phyloP scores from a whole-genome alignment of 2,329 filamentous ascomycete genomes.

The Graphilbum fragrans region DNA sequence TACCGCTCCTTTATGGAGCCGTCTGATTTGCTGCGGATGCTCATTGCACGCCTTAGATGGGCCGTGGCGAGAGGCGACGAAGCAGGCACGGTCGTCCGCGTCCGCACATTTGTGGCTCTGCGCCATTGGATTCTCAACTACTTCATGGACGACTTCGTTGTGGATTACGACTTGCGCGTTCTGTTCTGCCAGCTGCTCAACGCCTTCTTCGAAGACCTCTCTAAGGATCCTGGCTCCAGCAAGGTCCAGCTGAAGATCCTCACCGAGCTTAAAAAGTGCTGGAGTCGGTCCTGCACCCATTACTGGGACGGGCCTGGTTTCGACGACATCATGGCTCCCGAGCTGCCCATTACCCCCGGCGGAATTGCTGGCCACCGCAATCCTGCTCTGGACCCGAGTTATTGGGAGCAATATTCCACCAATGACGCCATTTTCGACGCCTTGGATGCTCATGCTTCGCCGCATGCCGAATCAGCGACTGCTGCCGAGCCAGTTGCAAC shows the following conservation, averaged over 20 bases:
- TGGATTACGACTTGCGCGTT: constrained; percentile 59
- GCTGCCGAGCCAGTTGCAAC: no score
- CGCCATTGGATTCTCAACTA: constrained; percentile 98
- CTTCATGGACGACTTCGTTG: constrained; percentile 85
- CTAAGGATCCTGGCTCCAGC: constrained; percentile 26
- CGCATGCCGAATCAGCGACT: no score
- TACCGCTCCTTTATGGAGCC: constrained; percentile 78
- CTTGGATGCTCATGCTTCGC: background rate
- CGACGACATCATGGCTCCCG: constrained; percentile 45
- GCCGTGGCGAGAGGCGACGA: constrained; percentile 70
- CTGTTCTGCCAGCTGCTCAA: constrained; percentile 78
- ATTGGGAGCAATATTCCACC: constrained; percentile 29
- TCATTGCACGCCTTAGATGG: constrained; percentile 79
- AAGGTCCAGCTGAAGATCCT: constrained; percentile 70
- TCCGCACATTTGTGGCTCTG: constrained; percentile 87
- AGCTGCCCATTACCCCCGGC: constrained; percentile 62
- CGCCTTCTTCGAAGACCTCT: constrained; percentile 44
- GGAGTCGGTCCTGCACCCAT: constrained; percentile 78
- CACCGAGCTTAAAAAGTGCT: constrained; percentile 91
- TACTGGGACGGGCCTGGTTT: constrained; percentile 76
- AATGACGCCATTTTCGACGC: constrained; percentile 23
- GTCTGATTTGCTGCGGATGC: constrained; percentile 64
- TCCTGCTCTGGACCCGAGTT: constrained; percentile 39
- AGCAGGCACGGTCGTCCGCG: constrained; percentile 83
- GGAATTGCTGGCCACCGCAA: constrained; percentile 54